phyloP scores from a whole-genome alignment of 495 filamentous ascomycete genomes.

The Hypoxylon intermedium region DNA sequence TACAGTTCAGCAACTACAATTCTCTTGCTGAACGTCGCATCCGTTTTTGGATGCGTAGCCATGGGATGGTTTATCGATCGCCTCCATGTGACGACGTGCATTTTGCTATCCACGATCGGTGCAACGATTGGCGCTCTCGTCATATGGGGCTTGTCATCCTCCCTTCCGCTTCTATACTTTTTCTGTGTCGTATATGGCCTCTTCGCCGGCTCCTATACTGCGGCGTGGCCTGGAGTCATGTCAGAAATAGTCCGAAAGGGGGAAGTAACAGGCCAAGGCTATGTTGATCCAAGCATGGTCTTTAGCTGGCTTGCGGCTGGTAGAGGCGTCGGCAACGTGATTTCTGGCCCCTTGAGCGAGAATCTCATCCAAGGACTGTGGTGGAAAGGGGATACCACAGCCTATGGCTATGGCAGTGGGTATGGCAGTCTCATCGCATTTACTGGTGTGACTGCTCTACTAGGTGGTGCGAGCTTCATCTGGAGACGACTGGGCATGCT shows the following conservation, averaged over 20 bases:
- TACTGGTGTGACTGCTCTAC: conserved; percentile 60
- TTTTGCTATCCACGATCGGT: conserved; percentile 64
- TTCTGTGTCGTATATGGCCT: conserved; percentile 72
- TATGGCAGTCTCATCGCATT: conserved; percentile 64
- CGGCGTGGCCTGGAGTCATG: conserved; percentile 65
- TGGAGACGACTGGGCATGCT: conserved; percentile 45
- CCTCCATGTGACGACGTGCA: conserved; percentile 63
- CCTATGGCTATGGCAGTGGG: conserved; percentile 52
- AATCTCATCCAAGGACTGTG: conserved; percentile 50
- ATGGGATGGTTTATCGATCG: conserved; percentile 66
- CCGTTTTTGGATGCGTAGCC: conserved; percentile 61
- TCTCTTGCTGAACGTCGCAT: conserved; percentile 62
- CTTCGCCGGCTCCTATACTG: conserved; percentile 68
- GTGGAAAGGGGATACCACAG: conserved; percentile 40
- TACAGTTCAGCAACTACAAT: conserved; percentile 56
- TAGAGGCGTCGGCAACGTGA: conserved; percentile 68
- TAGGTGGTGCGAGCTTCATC: conserved; percentile 58
- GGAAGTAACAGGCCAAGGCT: conserved; percentile 24
- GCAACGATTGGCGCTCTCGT: conserved; percentile 65
- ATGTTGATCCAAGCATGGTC: conserved; percentile 41
- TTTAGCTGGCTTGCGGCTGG: conserved; percentile 64
- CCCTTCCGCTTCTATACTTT: conserved; percentile 61
- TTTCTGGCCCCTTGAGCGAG: conserved; percentile 64
- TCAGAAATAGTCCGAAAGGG: conserved; percentile 51
- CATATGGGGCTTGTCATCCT: conserved; percentile 67